Conservation (phyloP, 202 grass and related monocot genomes). For the Setaria viridis region DNA sequence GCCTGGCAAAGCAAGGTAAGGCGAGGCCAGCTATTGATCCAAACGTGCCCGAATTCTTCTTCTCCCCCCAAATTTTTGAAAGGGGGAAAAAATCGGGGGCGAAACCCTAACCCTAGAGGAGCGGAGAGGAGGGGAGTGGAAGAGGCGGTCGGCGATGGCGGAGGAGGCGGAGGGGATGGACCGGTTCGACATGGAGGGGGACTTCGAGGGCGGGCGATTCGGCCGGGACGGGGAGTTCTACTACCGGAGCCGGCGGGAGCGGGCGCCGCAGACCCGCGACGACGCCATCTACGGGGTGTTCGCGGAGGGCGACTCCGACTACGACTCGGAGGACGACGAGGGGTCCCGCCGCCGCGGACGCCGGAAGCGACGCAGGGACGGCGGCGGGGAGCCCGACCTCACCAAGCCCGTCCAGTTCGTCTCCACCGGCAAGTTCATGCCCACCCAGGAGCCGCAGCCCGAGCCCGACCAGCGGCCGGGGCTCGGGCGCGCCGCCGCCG, state of each 20-base stretch:
- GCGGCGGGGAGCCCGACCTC: slow-evolving; percentile 61
- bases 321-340: slow-evolving; percentile 61
- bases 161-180: slow-evolving; percentile 82
- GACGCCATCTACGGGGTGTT: slow-evolving; percentile 84
- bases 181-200: slow-evolving; percentile 76
- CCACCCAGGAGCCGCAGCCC: slow-evolving; percentile 56
- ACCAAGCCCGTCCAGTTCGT: slow-evolving; percentile 83
- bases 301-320: slow-evolving; percentile 75
- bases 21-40: too few species aligned
- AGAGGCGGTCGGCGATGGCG: slow-evolving; percentile 41
- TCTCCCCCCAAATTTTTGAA: not conserved
- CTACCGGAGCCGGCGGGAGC: slow-evolving; percentile 66
- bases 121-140: not conserved
- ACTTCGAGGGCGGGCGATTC: slow-evolving; percentile 76
- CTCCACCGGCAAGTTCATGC: slow-evolving; percentile 73
- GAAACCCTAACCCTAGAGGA: slow-evolving; percentile 44
- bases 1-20: too few species aligned
- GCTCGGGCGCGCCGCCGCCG: slow-evolving; percentile 30
- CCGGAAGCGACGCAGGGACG: slow-evolving; percentile 54
- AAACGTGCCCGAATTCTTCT: not conserved
- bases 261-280: slow-evolving; percentile 61
- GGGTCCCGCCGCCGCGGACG: slow-evolving; percentile 54
- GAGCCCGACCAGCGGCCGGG: slow-evolving; percentile 46
- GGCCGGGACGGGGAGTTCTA: slow-evolving; percentile 84
- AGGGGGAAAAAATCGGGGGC: too few species aligned